Evolutionary conservation across 805 yeast species (phyloP), one percentile per base, ranked within the genome.

Genomic region (Starmerella roubikii): DNA sequence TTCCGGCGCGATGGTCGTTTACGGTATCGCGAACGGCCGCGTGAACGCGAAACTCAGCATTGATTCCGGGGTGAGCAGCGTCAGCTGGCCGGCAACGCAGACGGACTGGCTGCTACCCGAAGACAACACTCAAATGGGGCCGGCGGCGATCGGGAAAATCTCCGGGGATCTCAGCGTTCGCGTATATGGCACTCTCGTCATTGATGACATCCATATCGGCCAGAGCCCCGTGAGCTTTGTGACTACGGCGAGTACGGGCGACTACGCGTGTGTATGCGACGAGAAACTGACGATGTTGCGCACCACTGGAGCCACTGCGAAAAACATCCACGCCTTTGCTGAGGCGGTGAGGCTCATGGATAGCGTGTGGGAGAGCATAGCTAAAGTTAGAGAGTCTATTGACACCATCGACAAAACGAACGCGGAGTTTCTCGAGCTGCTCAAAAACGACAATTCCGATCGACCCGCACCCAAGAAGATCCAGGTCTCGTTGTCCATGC

Each of bases 11-110:
- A 61, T 64, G 30, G 61, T 66, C 37, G 53, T 72, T 1, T 68
- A 67, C 39, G 68, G 67, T 42, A 62, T 70, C 4, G 63, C 65
- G 40, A 65, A 57, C 16, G 76, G 77, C 2, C 58, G 58, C n/a
- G 12, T 16, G 12, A 16, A 16, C 13, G 4, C 20, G 13, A n/a
- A 16, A 8, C 20, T 29, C 20, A 20, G 31, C 7, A 16, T 17
- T 6, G 20, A 29, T 7, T 15, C 31, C 13, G 20, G 20, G 4
- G 20, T 29, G 4, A 15, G 20, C 19, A 29, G 31, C 15, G 31
- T 17, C 7, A 20, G 20, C 20, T 29, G 31, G 31, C 16, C 31
- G 12, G 20, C 11, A 20, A 15, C 31, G 7, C 7, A 6, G 13
- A 22, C 24, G 24, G 10, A 22, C 10, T 22, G 10, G 24, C 10